Base-by-base conservation (phyloP, 768 basidiomycete species). In the Cystofilobasidium bisporidii region DNA sequence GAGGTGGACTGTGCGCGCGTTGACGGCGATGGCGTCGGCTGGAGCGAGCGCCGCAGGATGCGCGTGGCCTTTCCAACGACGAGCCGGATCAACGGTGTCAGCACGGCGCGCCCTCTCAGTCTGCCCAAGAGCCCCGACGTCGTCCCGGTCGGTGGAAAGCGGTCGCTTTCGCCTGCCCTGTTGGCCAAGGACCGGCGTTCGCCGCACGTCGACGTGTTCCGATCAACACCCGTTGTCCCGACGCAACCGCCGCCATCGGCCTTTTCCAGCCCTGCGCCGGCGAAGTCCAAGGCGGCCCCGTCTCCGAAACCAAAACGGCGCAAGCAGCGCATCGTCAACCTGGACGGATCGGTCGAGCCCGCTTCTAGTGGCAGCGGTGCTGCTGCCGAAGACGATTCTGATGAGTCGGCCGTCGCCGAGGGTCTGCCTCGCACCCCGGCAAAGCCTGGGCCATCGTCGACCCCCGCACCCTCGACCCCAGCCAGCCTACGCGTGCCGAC, bases 271-370 rank as follows among this genome's bases (percentile, higher is more conserved):
- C 32, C 57, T 43, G 56, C 24, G 26, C 8, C 63, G 11, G 32
- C 47, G 18, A 28, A 62, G 11, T 36, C 66, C 2, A 17, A 63
- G 10, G 45, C 65, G 32, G 28, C 71, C 0, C 63, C 59, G 3
- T 41, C 63, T 26, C 41, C 64, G 22, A 18, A 59, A 38, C 58
- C 40, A 82, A 82, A 66, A 76, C 80, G 43, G 82, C 82, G 68
- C 81, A 81, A 66, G 86, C 84, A 85, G 73, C 85, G 90, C 20
- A 86, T 92, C 63, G 90, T 92, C 26, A 84, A 89, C 71, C 79
- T 91, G 63, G 84, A 86, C 71, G 83, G 78, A n/a, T 40, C 40
- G 48, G 43, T 38, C 24, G 72, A 69, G 45, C 73, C 75, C 36
- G 81, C 36, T 78, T 69, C 80, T 48, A 55, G 43, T 55, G 26